phyloP scores from a whole-genome alignment of 2,329 filamentous ascomycete genomes.

The Davidsoniella eucalypti region DNA sequence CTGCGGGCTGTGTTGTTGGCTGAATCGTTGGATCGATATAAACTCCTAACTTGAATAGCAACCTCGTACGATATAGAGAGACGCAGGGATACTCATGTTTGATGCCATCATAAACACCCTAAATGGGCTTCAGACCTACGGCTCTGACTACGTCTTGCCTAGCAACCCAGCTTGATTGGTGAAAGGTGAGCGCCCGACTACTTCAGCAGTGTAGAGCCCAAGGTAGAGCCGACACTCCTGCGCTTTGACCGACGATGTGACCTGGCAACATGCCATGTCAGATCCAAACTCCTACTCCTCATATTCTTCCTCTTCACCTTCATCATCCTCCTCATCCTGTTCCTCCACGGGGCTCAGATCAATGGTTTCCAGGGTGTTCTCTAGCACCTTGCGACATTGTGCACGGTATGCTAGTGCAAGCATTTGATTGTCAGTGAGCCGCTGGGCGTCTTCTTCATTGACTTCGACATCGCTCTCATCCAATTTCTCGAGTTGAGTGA shows the following conservation, averaged over 20 bases:
- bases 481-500: slow-evolving; percentile 28
- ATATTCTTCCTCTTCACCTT: neutral
- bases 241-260: neutral
- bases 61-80: too few species aligned
- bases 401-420: slow-evolving; percentile 33
- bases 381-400: slow-evolving; percentile 32
- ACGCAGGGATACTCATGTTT: too few species aligned
- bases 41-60: too few species aligned
- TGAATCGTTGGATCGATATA: too few species aligned
- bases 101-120: too few species aligned
- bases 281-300: neutral
- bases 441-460: slow-evolving; percentile 23
- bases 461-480: slow-evolving; percentile 29
- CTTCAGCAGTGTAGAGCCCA: neutral
- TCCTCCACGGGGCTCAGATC: slow-evolving; percentile 12
- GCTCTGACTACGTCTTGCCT: neutral
- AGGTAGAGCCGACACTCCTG: neutral
- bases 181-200: neutral
- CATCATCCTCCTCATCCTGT: slow-evolving; percentile 5
- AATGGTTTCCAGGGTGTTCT: slow-evolving; percentile 27
- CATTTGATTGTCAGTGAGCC: slow-evolving; percentile 28
- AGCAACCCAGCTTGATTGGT: neutral
- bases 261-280: neutral
- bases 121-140: neutral
- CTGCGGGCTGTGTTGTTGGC: too few species aligned